Percentiles rank a stretch among this genome's conserved stretches.
Conservation (phyloP, 1,139 yeast genomes). For the Candida pseudoviswanathii region DNA sequence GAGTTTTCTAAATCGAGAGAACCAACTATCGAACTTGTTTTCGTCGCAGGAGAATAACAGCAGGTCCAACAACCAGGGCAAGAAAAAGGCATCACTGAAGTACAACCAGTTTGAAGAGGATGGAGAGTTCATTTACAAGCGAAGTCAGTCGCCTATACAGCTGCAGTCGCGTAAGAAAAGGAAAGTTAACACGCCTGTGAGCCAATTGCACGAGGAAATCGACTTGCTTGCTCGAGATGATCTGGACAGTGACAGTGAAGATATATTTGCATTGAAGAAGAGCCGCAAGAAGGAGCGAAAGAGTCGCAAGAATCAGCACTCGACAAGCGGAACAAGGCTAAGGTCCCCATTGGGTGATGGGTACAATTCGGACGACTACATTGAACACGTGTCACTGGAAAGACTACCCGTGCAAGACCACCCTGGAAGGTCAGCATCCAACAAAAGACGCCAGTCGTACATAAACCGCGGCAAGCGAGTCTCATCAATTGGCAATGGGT, state of each 20-base stretch:
- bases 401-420: constrained; percentile 11
- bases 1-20: constrained; percentile 9
- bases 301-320: background rate
- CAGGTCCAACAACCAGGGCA: constrained; percentile 2
- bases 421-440: constrained; percentile 2
- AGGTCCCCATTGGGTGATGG: constrained; percentile 12
- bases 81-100: constrained; percentile 1
- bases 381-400: constrained; percentile 36
- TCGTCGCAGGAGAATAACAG: constrained; percentile 1
- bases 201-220: constrained; percentile 28
- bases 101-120: constrained; percentile 38
- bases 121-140: constrained; percentile 47
- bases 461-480: constrained; percentile 68
- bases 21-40: constrained; percentile 11
- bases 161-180: constrained; percentile 17
- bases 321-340: constrained; percentile 3
- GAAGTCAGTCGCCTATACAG: constrained; percentile 25
- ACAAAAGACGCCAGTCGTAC: constrained; percentile 51
- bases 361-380: constrained; percentile 24
- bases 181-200: constrained; percentile 29
- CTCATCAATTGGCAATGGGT: constrained; percentile 77
- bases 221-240: constrained; percentile 17
- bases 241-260: constrained; percentile 17
- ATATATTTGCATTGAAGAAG: constrained; percentile 6
- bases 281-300: constrained; percentile 3